These are phyloP conservation scores for Bipolaris bicolor DNA, from an alignment of 2,329 filamentous ascomycete genomes.

Conservation along the genomic window DNA sequence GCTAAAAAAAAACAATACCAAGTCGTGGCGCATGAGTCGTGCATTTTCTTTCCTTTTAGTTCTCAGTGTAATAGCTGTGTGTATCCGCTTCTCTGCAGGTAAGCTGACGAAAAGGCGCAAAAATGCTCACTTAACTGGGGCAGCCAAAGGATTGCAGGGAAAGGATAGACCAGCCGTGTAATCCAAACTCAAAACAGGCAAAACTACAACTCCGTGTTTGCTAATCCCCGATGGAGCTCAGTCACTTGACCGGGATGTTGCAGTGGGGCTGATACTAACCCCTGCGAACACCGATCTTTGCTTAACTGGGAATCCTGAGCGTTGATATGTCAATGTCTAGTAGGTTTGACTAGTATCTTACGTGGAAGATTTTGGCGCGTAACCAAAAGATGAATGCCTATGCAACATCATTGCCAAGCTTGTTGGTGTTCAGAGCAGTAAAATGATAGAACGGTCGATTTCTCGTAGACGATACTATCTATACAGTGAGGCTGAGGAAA, in stretches of 20 bases:
- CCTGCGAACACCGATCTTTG: too few species aligned
- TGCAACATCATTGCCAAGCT: too few species aligned
- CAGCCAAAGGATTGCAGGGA: neutral
- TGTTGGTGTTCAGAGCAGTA: too few species aligned
- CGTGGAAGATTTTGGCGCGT: too few species aligned
- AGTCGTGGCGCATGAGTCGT: neutral
- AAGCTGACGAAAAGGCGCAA: neutral
- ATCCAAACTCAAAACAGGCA: neutral
- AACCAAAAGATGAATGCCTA: too few species aligned
- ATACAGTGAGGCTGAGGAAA: too few species aligned
- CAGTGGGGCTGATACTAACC: neutral
- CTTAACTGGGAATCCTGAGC: neutral
- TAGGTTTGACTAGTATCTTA: too few species aligned
- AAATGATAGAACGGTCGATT: too few species aligned
- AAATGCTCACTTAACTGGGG: neutral
- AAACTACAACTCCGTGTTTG: neutral
- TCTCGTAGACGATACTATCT: too few species aligned
- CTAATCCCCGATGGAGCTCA: neutral
- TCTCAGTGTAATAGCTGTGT: neutral
- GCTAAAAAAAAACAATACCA: neutral
- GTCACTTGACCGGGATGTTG: neutral
- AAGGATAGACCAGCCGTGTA: neutral
- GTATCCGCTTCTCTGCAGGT: neutral
- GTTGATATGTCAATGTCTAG: neutral
- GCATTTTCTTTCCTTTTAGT: neutral